Conservation (phyloP, 352 stramenopile species). For the Phytophthora tentaculata region DNA sequence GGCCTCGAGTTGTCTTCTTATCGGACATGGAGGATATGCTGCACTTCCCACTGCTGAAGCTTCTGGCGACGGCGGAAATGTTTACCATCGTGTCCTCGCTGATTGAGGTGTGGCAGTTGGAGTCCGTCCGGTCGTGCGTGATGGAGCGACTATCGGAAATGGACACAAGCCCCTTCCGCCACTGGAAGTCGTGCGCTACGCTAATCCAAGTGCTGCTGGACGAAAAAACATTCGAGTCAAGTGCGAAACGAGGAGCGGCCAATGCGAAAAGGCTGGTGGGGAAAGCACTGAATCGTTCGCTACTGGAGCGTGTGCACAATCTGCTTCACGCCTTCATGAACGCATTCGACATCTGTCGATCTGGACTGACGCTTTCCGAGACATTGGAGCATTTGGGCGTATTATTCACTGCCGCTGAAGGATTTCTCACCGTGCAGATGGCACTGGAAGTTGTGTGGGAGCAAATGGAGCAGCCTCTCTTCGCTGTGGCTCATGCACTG, state of each 20-base stretch:
- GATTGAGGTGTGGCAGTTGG: conserved; percentile 43
- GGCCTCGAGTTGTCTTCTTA: conserved; percentile 50
- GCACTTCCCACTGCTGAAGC: conserved; percentile 49
- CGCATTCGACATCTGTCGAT: conserved; percentile 33
- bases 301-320: conserved; percentile 48
- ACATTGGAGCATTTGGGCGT: conserved; percentile 50
- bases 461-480: conserved; percentile 70
- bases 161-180: conserved; percentile 34
- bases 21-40: conserved; percentile 57
- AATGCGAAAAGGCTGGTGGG: conserved; percentile 41
- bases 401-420: conserved; percentile 52
- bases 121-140: conserved; percentile 32
- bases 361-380: conserved; percentile 44
- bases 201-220: conserved; percentile 53
- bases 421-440: conserved; percentile 51
- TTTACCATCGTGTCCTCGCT: conserved; percentile 41
- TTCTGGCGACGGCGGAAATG: conserved; percentile 47
- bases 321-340: conserved; percentile 50
- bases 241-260: conserved; percentile 32
- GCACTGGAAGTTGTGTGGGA: conserved; percentile 66
- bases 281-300: conserved; percentile 40
- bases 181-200: conserved; percentile 40
- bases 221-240: conserved; percentile 41
- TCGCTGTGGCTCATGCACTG: conserved; percentile 63
- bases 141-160: conserved; percentile 29